These are phyloP conservation scores for Pyrenula aspistea DNA, from an alignment of 495 filamentous ascomycete species.

Conservation along the genomic window DNA sequence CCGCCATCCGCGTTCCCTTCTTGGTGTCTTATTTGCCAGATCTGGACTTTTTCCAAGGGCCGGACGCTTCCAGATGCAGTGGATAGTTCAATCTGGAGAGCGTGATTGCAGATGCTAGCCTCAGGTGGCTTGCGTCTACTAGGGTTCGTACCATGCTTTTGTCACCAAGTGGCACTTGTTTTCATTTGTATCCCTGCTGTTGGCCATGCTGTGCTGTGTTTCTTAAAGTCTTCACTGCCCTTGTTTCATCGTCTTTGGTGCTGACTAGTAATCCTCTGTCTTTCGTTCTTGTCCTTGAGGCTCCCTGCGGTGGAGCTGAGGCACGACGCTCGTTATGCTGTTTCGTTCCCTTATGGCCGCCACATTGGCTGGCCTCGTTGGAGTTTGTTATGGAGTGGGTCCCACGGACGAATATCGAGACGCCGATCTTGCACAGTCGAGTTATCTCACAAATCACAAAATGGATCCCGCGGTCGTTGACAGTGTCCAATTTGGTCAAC, in stretches of 20 bases:
- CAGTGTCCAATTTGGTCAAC: conserved; percentile 18
- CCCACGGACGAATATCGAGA: conserved; percentile 5
- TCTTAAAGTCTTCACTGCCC: neutral
- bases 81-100: neutral
- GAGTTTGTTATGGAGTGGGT: neutral
- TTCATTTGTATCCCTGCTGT: neutral
- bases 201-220: neutral
- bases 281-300: neutral
- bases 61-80: neutral
- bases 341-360: neutral
- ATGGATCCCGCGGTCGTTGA: conserved; percentile 28
- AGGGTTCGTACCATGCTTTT: neutral
- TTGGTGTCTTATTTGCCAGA: neutral
- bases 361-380: neutral
- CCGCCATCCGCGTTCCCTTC: neutral
- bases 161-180: neutral
- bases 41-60: neutral
- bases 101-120: neutral
- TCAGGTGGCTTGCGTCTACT: neutral
- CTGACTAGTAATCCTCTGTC: neutral
- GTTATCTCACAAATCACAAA: conserved; percentile 32
- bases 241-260: neutral
- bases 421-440: conserved; percentile 27
- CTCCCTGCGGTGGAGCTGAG: neutral
- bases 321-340: neutral